phyloP scores from a whole-genome alignment of 768 basidiomycete genomes.

The Panellus pusillus region DNA sequence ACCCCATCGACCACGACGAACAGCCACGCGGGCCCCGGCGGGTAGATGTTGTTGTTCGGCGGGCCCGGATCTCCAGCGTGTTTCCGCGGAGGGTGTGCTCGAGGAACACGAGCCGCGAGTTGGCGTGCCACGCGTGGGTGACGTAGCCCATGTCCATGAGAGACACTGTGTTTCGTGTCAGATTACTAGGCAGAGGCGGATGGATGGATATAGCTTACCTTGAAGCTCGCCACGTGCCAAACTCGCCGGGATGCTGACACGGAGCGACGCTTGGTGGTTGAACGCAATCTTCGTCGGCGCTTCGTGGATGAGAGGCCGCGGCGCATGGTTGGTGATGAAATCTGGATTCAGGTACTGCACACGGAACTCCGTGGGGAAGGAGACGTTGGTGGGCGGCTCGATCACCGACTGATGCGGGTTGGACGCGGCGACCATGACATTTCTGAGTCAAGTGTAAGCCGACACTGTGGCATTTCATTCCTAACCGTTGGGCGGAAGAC shows the following conservation, averaged over 20 bases:
- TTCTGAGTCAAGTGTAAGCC: slow-evolving; percentile 15
- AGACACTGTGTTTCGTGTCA: no score
- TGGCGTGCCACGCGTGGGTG: slow-evolving; percentile 34
- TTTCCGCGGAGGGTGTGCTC: slow-evolving; percentile 27
- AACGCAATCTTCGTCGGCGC: no score
- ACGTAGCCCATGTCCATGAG: slow-evolving; percentile 30
- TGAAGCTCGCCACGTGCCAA: no score
- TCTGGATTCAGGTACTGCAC: slow-evolving; percentile 33
- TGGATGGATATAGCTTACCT: no score
- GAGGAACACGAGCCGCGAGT: slow-evolving; percentile 34
- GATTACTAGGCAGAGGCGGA: no score
- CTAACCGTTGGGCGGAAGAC: not conserved
- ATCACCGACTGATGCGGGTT: slow-evolving; percentile 51
- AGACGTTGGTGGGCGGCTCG: slow-evolving; percentile 5
- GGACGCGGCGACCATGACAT: slow-evolving; percentile 55
- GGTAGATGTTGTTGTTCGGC: slow-evolving; percentile 33
- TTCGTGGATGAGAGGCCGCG: slow-evolving; percentile 16
- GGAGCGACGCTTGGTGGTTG: no score
- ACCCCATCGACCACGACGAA: slow-evolving; percentile 4
- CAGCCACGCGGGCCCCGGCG: slow-evolving; percentile 27
- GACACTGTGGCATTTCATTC: no score
- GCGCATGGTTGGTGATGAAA: slow-evolving; percentile 24
- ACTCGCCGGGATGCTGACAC: no score
- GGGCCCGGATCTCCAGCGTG: slow-evolving; percentile 32
- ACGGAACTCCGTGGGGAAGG: slow-evolving; percentile 23